Conservation (phyloP, 2,329 filamentous ascomycete genomes). For the Paraphoma sp. region DNA sequence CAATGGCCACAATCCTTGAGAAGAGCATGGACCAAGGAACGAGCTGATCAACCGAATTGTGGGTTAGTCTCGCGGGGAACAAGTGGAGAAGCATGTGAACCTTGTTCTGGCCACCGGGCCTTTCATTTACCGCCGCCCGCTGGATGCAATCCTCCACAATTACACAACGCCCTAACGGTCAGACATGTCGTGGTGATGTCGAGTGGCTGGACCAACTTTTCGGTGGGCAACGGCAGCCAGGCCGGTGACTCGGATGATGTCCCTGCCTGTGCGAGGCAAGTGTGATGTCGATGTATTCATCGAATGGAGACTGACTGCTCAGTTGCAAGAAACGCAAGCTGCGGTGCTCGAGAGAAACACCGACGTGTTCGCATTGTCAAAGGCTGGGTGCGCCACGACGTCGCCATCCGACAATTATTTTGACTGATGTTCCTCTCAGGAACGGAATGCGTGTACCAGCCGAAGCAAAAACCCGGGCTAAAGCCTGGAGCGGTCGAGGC, state of each 20-base stretch:
- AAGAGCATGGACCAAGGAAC: not conserved
- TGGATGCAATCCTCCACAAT: slow-evolving; percentile 28
- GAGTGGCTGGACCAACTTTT: slow-evolving; percentile 42
- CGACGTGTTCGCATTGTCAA: slow-evolving; percentile 41
- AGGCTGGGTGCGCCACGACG: slow-evolving; percentile 35
- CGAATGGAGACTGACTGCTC: too few species aligned
- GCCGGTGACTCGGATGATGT: slow-evolving; percentile 35
- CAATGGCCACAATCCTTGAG: not conserved
- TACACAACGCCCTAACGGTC: slow-evolving; percentile 18
- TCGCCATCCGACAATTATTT: not conserved
- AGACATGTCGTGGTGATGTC: slow-evolving; percentile 38
- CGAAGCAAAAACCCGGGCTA: slow-evolving; percentile 43
- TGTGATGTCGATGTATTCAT: too few species aligned
- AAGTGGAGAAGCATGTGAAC: slow-evolving; percentile 27
- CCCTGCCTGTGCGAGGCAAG: not conserved
- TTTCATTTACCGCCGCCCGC: slow-evolving; percentile 31
- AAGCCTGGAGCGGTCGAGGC: slow-evolving; percentile 42
- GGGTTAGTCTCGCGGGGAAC: slow-evolving; percentile 29
- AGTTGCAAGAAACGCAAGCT: slow-evolving; percentile 43
- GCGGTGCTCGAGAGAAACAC: slow-evolving; percentile 38
- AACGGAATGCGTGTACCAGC: slow-evolving; percentile 37
- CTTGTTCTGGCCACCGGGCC: not conserved
- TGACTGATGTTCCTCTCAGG: slow-evolving; percentile 24
- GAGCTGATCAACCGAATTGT: slow-evolving; percentile 24
- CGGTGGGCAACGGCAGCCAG: slow-evolving; percentile 30